A percentile compares a stretch with the other conserved stretches of the same genome.
Evolutionary conservation across 352 stramenopile species (phyloP).

Genomic region (Pythium scleroteichum): DNA sequence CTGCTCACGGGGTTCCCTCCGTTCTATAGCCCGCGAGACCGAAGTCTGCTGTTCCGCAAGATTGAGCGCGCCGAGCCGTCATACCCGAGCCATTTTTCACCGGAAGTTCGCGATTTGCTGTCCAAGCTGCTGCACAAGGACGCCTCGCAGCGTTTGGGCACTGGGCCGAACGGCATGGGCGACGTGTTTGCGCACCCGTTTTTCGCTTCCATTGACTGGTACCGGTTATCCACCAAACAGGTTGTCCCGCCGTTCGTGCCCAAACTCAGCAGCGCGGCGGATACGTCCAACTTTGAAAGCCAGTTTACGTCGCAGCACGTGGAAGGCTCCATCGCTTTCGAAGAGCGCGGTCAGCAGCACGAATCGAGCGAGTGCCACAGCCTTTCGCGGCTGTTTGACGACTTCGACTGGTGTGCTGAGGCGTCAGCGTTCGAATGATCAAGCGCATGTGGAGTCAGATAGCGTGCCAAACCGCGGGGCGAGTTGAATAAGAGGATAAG

Average conservation of each 20-base stretch:
- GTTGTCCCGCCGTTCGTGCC: constrained; percentile 63
- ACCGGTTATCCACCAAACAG: constrained; percentile 72
- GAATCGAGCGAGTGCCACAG: constrained; percentile 2
- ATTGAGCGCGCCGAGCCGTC: constrained; percentile 91
- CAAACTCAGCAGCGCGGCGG: constrained; percentile 40
- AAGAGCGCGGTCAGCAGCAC: constrained; percentile 41
- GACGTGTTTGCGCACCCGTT: constrained; percentile 78
- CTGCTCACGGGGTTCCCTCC: constrained; percentile 82
- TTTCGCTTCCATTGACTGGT: constrained; percentile 74
- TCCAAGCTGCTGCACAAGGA: constrained; percentile 66
- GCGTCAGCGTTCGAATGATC: constrained; percentile 42
- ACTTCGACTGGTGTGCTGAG: constrained; percentile 77
- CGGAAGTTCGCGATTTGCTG: constrained; percentile 59
- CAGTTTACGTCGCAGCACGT: constrained; percentile 76
- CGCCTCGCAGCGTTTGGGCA: constrained; percentile 51
- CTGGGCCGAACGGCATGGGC: constrained; percentile 57
- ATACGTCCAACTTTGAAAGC: constrained; percentile 77
- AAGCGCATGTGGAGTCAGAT: background rate
- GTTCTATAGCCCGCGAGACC: constrained; percentile 92
- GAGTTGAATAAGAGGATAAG: constrained; percentile 6
- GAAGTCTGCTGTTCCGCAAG: constrained; percentile 96
- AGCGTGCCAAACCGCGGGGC: no score
- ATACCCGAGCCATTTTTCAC: constrained; percentile 92
- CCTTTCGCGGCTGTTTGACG: constrained; percentile 52
- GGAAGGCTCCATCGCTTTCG: constrained; percentile 58